Evolutionary conservation across 1,139 yeast species (phyloP).

Genomic region (Pichia sp.): DNA sequence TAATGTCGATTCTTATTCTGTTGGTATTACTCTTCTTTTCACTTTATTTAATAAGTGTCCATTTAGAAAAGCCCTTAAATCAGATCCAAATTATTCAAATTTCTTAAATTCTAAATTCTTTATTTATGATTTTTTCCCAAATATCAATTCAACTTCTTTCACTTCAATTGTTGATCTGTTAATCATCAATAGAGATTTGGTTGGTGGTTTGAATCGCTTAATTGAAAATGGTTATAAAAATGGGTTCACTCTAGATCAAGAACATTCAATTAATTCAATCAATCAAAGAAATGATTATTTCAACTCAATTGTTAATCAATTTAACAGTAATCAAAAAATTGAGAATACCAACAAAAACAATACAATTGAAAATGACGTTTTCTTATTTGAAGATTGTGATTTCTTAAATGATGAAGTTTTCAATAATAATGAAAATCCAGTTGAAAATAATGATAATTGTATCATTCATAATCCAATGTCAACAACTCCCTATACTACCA

Average conservation of each 20-base stretch:
- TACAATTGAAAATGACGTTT: conserved; percentile 20
- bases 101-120: conserved; percentile 24
- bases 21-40: conserved; percentile 59
- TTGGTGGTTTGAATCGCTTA: conserved; percentile 17
- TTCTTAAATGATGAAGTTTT: conserved; percentile 5
- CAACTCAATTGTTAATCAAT: conserved; percentile 10
- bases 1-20: conserved; percentile 77
- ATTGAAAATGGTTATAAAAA: conserved; percentile 17
- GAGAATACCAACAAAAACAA: conserved; percentile 12
- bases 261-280: conserved; percentile 22
- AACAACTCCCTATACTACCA: conserved; percentile 3
- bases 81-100: conserved; percentile 25
- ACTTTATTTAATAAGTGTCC: conserved; percentile 43
- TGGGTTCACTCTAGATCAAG: conserved; percentile 29
- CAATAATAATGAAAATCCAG: neutral
- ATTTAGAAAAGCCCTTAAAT: conserved; percentile 26
- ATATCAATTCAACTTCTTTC: conserved; percentile 24
- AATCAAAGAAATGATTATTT: conserved; percentile 11
- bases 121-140: conserved; percentile 28
- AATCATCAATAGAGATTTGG: conserved; percentile 24
- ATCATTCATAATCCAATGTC: neutral
- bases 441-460: neutral
- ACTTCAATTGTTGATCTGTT: conserved; percentile 24
- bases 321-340: conserved; percentile 19
- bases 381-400: conserved; percentile 26